phyloP scores from a whole-genome alignment of 2,329 filamentous ascomycete species.

The Colletotrichum sp. region DNA sequence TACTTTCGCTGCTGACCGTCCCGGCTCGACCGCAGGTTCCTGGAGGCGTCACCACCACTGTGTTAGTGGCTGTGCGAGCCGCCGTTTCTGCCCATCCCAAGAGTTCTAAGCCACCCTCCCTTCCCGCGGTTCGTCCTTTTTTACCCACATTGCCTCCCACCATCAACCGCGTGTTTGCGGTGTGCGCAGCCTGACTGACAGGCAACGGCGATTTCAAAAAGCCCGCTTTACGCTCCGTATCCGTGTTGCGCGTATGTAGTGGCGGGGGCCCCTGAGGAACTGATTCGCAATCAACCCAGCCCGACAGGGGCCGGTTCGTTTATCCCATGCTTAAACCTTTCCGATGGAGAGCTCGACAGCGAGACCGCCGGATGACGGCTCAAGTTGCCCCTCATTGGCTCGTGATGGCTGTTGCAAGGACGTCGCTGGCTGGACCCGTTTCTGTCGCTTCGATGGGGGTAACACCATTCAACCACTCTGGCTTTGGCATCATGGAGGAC shows the following conservation, averaged over 20 bases:
- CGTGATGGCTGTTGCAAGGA: not conserved
- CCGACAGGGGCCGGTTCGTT: not conserved
- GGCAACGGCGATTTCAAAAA: not conserved
- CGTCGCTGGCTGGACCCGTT: not conserved
- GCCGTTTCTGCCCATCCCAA: not conserved
- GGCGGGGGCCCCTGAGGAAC: not conserved
- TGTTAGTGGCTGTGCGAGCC: conserved; percentile 6
- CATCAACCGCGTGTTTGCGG: not conserved
- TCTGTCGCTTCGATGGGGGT: not conserved
- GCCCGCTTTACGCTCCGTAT: not conserved
- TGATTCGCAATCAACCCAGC: not conserved
- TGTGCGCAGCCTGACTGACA: not conserved
- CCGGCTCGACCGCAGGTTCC: not conserved
- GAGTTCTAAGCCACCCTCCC: not conserved
- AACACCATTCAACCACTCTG: not conserved
- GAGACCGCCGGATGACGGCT: not conserved
- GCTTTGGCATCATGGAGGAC: not conserved
- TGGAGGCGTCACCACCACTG: not conserved
- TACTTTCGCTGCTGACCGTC: not conserved
- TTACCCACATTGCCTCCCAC: not conserved
- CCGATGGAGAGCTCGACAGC: not conserved
- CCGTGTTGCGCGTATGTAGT: not conserved
- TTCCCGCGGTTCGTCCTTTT: not conserved
- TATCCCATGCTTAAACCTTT: not conserved
- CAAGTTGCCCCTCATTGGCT: not conserved